Conservation (phyloP, 2,329 filamentous ascomycete species). For the Cladosporium sphaerospermum region DNA sequence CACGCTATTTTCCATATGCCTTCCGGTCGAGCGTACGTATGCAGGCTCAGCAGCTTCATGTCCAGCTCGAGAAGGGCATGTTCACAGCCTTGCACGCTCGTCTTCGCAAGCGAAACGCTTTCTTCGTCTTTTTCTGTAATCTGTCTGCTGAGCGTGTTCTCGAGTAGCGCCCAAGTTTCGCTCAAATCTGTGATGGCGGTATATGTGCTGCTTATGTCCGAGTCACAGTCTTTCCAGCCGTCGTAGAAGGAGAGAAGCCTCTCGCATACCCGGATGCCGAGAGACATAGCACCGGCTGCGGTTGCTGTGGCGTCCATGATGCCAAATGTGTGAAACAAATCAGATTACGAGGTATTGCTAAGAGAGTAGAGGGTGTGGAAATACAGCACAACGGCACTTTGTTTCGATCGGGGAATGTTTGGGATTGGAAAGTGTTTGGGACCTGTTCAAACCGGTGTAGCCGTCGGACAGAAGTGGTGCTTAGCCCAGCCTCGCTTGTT, state of each 20-base stretch:
- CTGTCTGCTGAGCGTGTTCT: neutral
- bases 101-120: constrained; percentile 8
- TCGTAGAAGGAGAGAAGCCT: constrained; percentile 15
- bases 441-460: too few species aligned
- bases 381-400: too few species aligned
- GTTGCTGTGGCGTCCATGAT: neutral
- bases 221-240: constrained; percentile 10
- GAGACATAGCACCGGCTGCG: constrained; percentile 13
- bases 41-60: constrained; percentile 6
- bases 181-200: constrained; percentile 11
- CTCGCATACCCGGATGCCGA: constrained; percentile 16
- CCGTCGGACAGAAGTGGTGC: too few species aligned
- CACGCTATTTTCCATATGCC: constrained; percentile 9
- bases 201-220: constrained; percentile 12
- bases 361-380: too few species aligned
- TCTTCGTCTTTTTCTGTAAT: constrained; percentile 3
- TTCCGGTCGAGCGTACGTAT: constrained; percentile 7
- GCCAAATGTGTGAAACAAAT: too few species aligned
- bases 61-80: constrained; percentile 10
- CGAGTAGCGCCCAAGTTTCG: constrained; percentile 10
- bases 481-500: too few species aligned
- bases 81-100: constrained; percentile 6
- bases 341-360: too few species aligned
- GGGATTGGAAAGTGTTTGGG: too few species aligned
- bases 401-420: too few species aligned